Conservation (phyloP, 768 basidiomycete species). For the Cubamyces sp. region DNA sequence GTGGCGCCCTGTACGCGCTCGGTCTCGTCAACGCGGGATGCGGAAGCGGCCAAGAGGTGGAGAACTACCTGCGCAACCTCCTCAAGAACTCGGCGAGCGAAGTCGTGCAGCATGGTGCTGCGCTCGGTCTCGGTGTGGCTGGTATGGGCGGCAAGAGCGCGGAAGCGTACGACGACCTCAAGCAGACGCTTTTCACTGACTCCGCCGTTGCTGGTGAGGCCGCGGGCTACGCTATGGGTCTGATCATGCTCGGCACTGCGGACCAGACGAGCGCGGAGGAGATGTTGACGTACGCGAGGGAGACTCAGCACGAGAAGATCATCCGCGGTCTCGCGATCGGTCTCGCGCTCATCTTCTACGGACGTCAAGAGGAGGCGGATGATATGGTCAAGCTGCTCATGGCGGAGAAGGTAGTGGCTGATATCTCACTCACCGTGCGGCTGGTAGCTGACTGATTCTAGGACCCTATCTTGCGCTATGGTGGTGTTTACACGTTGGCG, state of each 20-base stretch:
- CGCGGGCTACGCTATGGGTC: constrained; percentile 95
- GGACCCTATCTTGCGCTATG: constrained; percentile 97
- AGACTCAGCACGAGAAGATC: constrained; percentile 99
- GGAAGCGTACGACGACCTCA: constrained; percentile 91
- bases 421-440: background rate
- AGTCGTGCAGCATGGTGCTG: constrained; percentile 96
- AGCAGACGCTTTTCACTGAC: constrained; percentile 86
- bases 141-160: constrained; percentile 91
- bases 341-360: constrained; percentile 90
- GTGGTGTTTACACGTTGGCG: constrained; percentile 95
- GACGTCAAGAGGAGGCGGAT: constrained; percentile 91
- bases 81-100: constrained; percentile 78
- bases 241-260: constrained; percentile 97
- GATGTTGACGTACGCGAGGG: constrained; percentile 94
- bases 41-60: constrained; percentile 68
- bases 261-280: constrained; percentile 80
- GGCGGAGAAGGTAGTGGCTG: constrained; percentile 74
- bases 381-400: constrained; percentile 76
- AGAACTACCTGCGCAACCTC: constrained; percentile 77
- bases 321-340: constrained; percentile 95
- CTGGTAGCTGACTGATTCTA: constrained; percentile 12
- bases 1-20: constrained; percentile 93
- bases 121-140: constrained; percentile 93
- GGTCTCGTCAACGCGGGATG: constrained; percentile 94
- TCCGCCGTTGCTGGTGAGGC: constrained; percentile 96